These are phyloP conservation scores for Ceratocystis destructans DNA, from an alignment of 2,329 filamentous ascomycete genomes.

Conservation along the genomic window DNA sequence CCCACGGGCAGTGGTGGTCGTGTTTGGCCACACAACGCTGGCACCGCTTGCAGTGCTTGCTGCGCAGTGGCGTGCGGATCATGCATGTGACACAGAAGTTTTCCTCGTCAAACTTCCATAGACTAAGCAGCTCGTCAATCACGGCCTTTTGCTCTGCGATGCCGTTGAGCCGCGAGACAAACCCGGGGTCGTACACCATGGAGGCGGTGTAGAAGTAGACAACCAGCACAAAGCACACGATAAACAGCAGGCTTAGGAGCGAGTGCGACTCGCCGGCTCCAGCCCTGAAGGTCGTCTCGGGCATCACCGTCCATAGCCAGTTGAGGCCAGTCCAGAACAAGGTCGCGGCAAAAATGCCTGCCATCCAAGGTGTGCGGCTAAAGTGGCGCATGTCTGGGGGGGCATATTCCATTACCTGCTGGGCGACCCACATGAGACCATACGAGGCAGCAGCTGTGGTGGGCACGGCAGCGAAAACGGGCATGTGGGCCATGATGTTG, in stretches of 20 bases:
- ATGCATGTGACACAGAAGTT: slow-evolving; percentile 94
- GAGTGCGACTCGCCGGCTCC: slow-evolving; percentile 43
- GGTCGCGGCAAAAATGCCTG: slow-evolving; percentile 81
- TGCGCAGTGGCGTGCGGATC: slow-evolving; percentile 80
- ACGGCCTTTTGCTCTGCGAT: slow-evolving; percentile 79
- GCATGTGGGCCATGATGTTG: slow-evolving; percentile 58
- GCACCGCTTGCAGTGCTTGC: slow-evolving; percentile 90
- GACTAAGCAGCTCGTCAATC: slow-evolving; percentile 71
- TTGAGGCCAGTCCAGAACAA: slow-evolving; percentile 67
- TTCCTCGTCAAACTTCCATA: slow-evolving; percentile 83
- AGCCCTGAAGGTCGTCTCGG: slow-evolving; percentile 25
- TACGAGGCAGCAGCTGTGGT: slow-evolving; percentile 52
- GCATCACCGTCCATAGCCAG: slow-evolving; percentile 63
- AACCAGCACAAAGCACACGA: slow-evolving; percentile 48
- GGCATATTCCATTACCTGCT: slow-evolving; percentile 66
- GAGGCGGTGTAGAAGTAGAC: slow-evolving; percentile 75
- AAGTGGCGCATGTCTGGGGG: slow-evolving; percentile 79
- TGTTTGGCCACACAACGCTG: slow-evolving; percentile 88
- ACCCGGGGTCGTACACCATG: slow-evolving; percentile 84
- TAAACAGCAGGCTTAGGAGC: slow-evolving; percentile 68
- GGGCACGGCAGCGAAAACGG: slow-evolving; percentile 64
- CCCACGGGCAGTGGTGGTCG: slow-evolving; percentile 97
- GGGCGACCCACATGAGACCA: slow-evolving; percentile 61
- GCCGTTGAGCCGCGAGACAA: slow-evolving; percentile 78
- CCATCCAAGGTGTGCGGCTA: slow-evolving; percentile 84